Percentiles rank a stretch among this genome's conserved stretches.
Evolutionary conservation across 495 filamentous ascomycete genomes (phyloP).

Genomic region (Neurospora terricola): DNA sequence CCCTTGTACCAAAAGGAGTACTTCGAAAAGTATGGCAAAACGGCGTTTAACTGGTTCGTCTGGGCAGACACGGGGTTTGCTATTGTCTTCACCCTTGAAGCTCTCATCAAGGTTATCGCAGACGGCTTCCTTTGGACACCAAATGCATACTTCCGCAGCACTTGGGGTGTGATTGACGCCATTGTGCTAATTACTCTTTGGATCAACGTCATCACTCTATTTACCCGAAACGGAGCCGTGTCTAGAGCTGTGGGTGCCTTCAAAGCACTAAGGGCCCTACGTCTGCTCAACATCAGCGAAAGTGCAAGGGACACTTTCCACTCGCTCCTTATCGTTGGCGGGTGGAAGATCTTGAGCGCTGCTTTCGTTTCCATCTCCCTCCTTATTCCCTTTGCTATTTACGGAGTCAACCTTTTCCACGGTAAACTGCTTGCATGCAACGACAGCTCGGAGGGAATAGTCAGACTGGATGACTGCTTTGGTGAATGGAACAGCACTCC

Average conservation of each 20-base stretch:
- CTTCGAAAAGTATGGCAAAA: constrained; percentile 40
- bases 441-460: constrained; percentile 45
- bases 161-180: constrained; percentile 95
- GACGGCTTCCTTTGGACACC: constrained; percentile 97
- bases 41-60: constrained; percentile 73
- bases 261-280: constrained; percentile 90
- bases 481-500: constrained; percentile 71
- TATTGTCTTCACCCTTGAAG: constrained; percentile 76
- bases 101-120: constrained; percentile 84
- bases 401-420: constrained; percentile 85
- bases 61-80: constrained; percentile 89
- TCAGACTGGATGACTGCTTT: constrained; percentile 62
- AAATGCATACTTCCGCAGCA: constrained; percentile 92
- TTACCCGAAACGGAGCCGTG: constrained; percentile 67
- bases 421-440: constrained; percentile 76
- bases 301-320: constrained; percentile 95
- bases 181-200: constrained; percentile 88
- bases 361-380: constrained; percentile 91
- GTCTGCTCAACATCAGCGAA: constrained; percentile 90
- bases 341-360: constrained; percentile 78
- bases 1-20: constrained; percentile 86
- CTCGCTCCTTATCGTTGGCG: constrained; percentile 85
- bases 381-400: constrained; percentile 92
- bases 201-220: constrained; percentile 82
- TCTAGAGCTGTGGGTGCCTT: constrained; percentile 91